phyloP scores from a whole-genome alignment of 2,329 filamentous ascomycete species.

The Exophiala phaeomuriformis region DNA sequence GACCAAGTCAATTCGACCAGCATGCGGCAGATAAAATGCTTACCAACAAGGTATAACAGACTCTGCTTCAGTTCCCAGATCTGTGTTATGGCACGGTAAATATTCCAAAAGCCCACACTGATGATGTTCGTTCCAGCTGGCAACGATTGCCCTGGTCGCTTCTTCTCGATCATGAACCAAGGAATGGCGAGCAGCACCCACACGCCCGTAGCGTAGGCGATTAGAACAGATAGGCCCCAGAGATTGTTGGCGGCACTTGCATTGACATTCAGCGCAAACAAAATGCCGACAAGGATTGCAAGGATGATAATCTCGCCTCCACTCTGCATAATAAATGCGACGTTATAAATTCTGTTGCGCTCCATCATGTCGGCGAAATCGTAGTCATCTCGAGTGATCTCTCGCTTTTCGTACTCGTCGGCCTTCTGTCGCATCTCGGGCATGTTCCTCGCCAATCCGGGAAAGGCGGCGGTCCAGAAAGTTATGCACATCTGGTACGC shows the following conservation, averaged over 20 bases:
- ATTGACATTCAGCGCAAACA: slow-evolving; percentile 56
- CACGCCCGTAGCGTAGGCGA: slow-evolving; percentile 57
- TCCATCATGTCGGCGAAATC: slow-evolving; percentile 56
- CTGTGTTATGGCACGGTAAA: slow-evolving; percentile 51
- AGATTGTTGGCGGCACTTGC: slow-evolving; percentile 55
- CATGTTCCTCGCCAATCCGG: slow-evolving; percentile 51
- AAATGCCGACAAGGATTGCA: slow-evolving; percentile 57
- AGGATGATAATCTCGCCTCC: slow-evolving; percentile 56
- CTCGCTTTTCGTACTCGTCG: slow-evolving; percentile 43
- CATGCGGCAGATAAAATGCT: slow-evolving; percentile 6
- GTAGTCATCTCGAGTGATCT: slow-evolving; percentile 53
- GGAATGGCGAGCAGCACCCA: slow-evolving; percentile 59
- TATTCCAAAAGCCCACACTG: slow-evolving; percentile 55
- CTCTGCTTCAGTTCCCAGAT: slow-evolving; percentile 61
- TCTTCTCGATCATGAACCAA: slow-evolving; percentile 61
- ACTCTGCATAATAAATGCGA: slow-evolving; percentile 58
- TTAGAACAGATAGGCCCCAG: slow-evolving; percentile 58
- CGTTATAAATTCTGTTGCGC: slow-evolving; percentile 56
- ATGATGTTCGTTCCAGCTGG: slow-evolving; percentile 43
- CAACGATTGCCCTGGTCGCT: slow-evolving; percentile 51
- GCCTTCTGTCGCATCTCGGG: slow-evolving; percentile 45
- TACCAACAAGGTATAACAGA: slow-evolving; percentile 56
- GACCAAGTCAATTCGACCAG: not conserved
- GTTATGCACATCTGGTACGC: slow-evolving; percentile 61
- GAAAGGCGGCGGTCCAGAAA: slow-evolving; percentile 62